A percentile compares a stretch with the other conserved stretches of the same genome.
These are phyloP conservation scores for Candida caryicola DNA, from an alignment of 805 yeast species.

Conservation along the genomic window DNA sequence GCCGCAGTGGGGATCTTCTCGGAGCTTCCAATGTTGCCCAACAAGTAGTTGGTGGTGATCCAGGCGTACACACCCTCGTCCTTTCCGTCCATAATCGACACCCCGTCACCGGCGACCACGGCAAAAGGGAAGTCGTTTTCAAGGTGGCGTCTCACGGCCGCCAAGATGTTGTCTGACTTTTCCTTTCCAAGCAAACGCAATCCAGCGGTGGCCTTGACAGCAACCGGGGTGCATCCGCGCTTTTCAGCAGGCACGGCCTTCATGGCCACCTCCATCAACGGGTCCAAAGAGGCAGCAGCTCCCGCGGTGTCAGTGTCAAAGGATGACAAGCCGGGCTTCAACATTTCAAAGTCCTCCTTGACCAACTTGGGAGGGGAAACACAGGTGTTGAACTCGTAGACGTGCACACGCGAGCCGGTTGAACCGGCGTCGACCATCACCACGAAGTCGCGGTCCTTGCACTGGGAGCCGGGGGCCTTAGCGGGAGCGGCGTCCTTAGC, in stretches of 20 bases:
- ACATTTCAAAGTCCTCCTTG: conserved; percentile 80
- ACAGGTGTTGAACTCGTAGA: conserved; percentile 88
- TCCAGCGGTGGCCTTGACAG: conserved; percentile 98
- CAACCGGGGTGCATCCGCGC: conserved; percentile 85
- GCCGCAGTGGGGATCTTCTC: conserved; percentile 87
- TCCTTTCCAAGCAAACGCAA: conserved; percentile 79
- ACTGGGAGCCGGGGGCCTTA: conserved; percentile 8
- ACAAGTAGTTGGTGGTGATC: conserved; percentile 91
- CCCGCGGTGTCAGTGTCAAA: conserved; percentile 75
- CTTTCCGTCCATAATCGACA: conserved; percentile 91
- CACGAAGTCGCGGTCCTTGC: conserved; percentile 60
- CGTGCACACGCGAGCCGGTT: conserved; percentile 93
- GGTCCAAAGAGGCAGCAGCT: conserved; percentile 89
- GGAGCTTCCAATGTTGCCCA: conserved; percentile 88
- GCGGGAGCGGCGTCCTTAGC: background rate
- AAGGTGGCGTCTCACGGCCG: conserved; percentile 72
- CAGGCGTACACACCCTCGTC: conserved; percentile 99
- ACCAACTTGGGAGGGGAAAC: conserved; percentile 77
- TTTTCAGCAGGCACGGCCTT: conserved; percentile 68
- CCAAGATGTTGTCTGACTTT: conserved; percentile 67
- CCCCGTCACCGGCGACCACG: conserved; percentile 81
- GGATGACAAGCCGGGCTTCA: conserved; percentile 87
- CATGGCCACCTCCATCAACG: conserved; percentile 73
- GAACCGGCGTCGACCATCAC: conserved; percentile 98
- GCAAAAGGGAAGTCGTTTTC: conserved; percentile 87